Conservation (phyloP, 805 yeast species). For the Pichia thaimueangensis region DNA sequence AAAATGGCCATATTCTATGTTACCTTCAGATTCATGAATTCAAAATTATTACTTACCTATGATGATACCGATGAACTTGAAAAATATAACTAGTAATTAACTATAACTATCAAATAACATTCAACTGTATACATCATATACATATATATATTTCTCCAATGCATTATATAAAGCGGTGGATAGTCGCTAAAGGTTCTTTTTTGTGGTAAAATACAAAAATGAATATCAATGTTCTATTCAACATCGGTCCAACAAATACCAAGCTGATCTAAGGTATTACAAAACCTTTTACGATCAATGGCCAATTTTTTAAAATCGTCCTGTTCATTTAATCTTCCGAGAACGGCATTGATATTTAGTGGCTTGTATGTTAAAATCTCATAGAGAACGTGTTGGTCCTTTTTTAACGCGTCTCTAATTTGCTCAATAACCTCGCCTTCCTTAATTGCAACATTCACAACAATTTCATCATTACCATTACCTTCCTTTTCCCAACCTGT, state of each 20-base stretch:
- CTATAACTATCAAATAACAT: no score
- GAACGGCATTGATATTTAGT: constrained; percentile 17
- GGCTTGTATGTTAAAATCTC: constrained; percentile 24
- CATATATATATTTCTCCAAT: no score
- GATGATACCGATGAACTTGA: constrained; percentile 25
- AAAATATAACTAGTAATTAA: constrained; percentile 23
- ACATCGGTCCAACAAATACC: constrained; percentile 24
- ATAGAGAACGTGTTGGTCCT: constrained; percentile 13
- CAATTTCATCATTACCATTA: neutral
- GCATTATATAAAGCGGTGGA: no score
- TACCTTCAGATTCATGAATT: constrained; percentile 19
- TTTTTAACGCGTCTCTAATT: constrained; percentile 16
- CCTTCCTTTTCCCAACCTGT: constrained; percentile 7
- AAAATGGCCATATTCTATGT: constrained; percentile 17
- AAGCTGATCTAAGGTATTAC: constrained; percentile 24
- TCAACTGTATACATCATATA: no score
- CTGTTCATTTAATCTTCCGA: constrained; percentile 10
- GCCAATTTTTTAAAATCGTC: constrained; percentile 4
- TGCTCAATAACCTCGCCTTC: constrained; percentile 12
- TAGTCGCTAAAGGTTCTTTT: no score
- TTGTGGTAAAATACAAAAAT: no score
- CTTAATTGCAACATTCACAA: constrained; percentile 5
- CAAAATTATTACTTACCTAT: constrained; percentile 17
- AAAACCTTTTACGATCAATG: constrained; percentile 18
- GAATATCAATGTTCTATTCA: no score